Percentiles rank a stretch among this genome's conserved stretches.
These are phyloP conservation scores for Claviceps pusilla DNA, from an alignment of 2,329 filamentous ascomycete species.

Conservation along the genomic window DNA sequence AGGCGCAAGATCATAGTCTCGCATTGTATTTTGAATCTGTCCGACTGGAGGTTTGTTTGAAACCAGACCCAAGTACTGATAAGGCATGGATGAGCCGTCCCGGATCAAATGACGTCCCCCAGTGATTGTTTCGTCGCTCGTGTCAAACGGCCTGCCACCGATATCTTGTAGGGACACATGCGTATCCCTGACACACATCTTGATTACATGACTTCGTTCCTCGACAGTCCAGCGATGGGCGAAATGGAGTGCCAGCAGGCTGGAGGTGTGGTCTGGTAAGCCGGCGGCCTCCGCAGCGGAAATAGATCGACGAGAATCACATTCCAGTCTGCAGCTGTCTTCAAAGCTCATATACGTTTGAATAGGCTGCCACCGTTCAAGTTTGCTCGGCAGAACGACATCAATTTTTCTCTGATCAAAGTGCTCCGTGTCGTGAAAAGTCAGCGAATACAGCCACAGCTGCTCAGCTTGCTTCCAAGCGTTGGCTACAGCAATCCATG, in stretches of 20 bases:
- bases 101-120: conserved; percentile 24
- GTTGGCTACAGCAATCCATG: conserved; percentile 30
- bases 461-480: conserved; percentile 22
- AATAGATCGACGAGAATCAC: conserved; percentile 9
- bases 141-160: conserved; percentile 14
- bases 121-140: conserved; percentile 9
- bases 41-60: conserved; percentile 27
- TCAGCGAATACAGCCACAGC: conserved; percentile 17
- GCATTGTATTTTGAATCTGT: conserved; percentile 23
- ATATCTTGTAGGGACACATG: conserved; percentile 18
- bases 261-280: conserved; percentile 27
- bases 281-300: conserved; percentile 7
- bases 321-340: conserved; percentile 19
- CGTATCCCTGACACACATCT: conserved; percentile 18
- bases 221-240: conserved; percentile 29
- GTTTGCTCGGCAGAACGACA: conserved; percentile 26
- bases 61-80: conserved; percentile 26
- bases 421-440: conserved; percentile 18
- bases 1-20: conserved; percentile 23
- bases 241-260: conserved; percentile 32
- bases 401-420: conserved; percentile 20
- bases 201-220: conserved; percentile 28
- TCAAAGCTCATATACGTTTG: conserved; percentile 24
- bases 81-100: conserved; percentile 21
- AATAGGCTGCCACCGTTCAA: conserved; percentile 24